Conservation (phyloP, 1,139 yeast species). For the Suhomyces coccinellae region DNA sequence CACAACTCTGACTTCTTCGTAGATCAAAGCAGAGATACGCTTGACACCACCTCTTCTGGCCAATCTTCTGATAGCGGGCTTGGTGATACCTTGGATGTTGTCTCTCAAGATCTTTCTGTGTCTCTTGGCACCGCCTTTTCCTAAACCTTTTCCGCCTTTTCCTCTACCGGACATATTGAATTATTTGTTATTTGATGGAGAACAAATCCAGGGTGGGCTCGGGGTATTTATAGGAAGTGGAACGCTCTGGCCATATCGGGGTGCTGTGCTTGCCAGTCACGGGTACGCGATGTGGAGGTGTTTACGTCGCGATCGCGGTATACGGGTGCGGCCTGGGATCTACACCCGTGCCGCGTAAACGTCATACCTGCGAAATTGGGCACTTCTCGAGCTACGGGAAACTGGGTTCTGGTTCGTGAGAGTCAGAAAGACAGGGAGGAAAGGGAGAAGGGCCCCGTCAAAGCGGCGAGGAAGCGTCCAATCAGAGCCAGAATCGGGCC, state of each 20-base stretch:
- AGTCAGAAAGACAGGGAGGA: no score
- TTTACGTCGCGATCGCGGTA: background rate
- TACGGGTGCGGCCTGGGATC: background rate
- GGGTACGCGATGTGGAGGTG: slow-evolving; percentile 2
- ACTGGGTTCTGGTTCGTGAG: background rate
- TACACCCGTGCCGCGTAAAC: background rate
- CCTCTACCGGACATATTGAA: slow-evolving; percentile 96
- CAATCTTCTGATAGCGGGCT: slow-evolving; percentile 99
- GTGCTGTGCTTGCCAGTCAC: background rate
- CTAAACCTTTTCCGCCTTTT: slow-evolving; percentile 99
- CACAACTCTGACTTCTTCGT: slow-evolving; percentile 98
- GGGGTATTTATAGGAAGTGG: no score
- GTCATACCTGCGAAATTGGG: background rate
- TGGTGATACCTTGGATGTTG: slow-evolving; percentile 99
- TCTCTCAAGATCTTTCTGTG: slow-evolving; percentile 99
- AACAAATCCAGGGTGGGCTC: no score
- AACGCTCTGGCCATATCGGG: no score
- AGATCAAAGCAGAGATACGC: slow-evolving; percentile 98
- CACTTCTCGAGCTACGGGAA: background rate
- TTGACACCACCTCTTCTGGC: slow-evolving; percentile 99
- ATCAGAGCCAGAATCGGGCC: no score
- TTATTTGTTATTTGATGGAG: slow-evolving; percentile 5
- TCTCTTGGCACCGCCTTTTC: slow-evolving; percentile 99
- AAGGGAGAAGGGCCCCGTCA: no score
- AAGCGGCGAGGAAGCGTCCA: no score